Percentiles rank a stretch among this genome's conserved stretches.
These are phyloP conservation scores for Fragaria nilgerrensis DNA, from an alignment of 306 rosid species.

Conservation along the genomic window DNA sequence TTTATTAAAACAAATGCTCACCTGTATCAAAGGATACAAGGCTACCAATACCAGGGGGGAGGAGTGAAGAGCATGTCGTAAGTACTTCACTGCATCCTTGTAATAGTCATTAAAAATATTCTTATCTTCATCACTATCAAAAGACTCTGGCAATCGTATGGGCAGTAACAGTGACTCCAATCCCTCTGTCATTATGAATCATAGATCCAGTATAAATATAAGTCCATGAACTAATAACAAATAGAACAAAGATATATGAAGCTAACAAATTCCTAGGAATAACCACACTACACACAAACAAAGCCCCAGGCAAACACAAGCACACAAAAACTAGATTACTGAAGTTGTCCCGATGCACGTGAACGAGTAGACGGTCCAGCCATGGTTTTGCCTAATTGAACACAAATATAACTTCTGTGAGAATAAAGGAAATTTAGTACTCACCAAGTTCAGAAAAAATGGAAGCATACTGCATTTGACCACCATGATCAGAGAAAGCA, in stretches of 20 bases:
- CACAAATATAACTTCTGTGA: neutral
- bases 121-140: constrained; percentile 36
- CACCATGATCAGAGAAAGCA: constrained; percentile 22
- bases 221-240: neutral
- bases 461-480: constrained; percentile 35
- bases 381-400: neutral
- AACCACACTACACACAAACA: neutral
- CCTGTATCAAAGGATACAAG: constrained; percentile 81
- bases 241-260: neutral
- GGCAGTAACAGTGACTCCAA: constrained; percentile 69
- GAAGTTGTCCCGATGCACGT: neutral
- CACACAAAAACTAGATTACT: neutral
- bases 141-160: constrained; percentile 45
- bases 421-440: constrained; percentile 24
- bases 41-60: constrained; percentile 45
- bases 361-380: neutral
- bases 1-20: constrained; percentile 21
- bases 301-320: neutral
- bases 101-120: constrained; percentile 46
- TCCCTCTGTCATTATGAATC: constrained; percentile 46
- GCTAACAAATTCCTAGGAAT: neutral
- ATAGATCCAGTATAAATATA: constrained; percentile 20
- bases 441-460: constrained; percentile 53
- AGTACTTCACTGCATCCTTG: constrained; percentile 54
- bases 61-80: constrained; percentile 52